Percentiles rank a stretch among this genome's conserved stretches.
phyloP scores from a whole-genome alignment of 257 asterid genomes.

The Salvia rosmarinus region DNA sequence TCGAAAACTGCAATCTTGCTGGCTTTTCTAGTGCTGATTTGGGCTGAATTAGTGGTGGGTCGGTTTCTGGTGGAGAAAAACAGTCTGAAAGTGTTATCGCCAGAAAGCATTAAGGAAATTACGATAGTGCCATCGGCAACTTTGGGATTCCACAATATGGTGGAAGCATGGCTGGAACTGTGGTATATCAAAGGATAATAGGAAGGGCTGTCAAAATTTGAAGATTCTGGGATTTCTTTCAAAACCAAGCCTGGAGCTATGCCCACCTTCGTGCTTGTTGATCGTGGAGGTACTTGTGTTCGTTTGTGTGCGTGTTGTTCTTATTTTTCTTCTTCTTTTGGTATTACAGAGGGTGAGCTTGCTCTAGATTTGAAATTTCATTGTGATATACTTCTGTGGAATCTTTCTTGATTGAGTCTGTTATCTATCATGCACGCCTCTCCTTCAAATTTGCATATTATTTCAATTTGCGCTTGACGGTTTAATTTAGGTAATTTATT shows the following conservation, averaged over 20 bases:
- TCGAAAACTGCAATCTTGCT: conserved; percentile 52
- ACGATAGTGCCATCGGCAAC: conserved; percentile 89
- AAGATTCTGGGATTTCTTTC: conserved; percentile 62
- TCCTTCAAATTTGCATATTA: conserved; percentile 9
- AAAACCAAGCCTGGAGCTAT: conserved; percentile 81
- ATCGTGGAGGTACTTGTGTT: conserved; percentile 77
- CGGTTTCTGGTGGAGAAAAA: conserved; percentile 93
- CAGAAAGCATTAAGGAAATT: conserved; percentile 71
- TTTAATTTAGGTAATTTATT: conserved; percentile 10
- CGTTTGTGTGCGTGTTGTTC: not conserved
- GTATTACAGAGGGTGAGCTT: not conserved
- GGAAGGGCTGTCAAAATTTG: conserved; percentile 76
- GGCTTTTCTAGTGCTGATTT: conserved; percentile 47
- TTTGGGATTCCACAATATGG: conserved; percentile 96
- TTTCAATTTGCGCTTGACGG: conserved; percentile 8
- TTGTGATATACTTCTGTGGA: not conserved
- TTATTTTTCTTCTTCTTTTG: not conserved
- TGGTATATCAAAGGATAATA: conserved; percentile 64
- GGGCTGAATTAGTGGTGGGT: conserved; percentile 53
- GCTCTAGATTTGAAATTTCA: not conserved
- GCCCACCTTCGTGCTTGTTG: conserved; percentile 83
- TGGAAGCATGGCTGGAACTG: conserved; percentile 90
- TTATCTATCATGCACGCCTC: conserved; percentile 12
- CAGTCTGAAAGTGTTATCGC: conserved; percentile 84
- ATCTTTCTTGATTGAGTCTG: not conserved